Conservation (phyloP, 176 grass and related monocot species). For the Oryza coarctata region DNA sequence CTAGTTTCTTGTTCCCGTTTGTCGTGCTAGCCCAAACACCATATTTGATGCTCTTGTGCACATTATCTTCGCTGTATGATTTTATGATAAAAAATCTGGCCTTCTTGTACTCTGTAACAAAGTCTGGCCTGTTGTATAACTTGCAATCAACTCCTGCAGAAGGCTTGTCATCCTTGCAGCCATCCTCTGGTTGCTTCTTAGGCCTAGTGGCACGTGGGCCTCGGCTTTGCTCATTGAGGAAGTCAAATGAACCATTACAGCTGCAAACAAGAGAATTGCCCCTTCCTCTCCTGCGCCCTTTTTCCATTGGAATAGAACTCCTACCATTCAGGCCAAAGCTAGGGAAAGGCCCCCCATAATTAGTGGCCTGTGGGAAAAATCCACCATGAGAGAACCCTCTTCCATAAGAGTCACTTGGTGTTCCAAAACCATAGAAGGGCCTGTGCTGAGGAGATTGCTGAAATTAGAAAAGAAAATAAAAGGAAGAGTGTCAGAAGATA, state of each 20-base stretch:
- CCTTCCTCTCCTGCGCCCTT: slow-evolving; percentile 66
- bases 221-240: slow-evolving; percentile 91
- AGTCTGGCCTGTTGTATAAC: slow-evolving; percentile 67
- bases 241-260: slow-evolving; percentile 74
- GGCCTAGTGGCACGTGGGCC: slow-evolving; percentile 74
- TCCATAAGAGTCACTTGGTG: slow-evolving; percentile 58
- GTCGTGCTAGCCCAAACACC: slow-evolving; percentile 97
- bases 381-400: slow-evolving; percentile 57
- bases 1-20: slow-evolving; percentile 93
- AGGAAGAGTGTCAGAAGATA: neutral
- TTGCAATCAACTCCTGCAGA: slow-evolving; percentile 46
- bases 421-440: slow-evolving; percentile 76
- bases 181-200: slow-evolving; percentile 60
- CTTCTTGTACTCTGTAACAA: slow-evolving; percentile 69
- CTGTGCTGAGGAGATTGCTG: slow-evolving; percentile 60
- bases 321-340: slow-evolving; percentile 56
- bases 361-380: slow-evolving; percentile 49
- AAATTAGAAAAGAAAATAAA: neutral
- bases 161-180: slow-evolving; percentile 52
- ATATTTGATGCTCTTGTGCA: slow-evolving; percentile 98
- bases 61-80: slow-evolving; percentile 98
- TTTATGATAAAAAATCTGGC: slow-evolving; percentile 98
- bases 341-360: slow-evolving; percentile 54
- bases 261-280: slow-evolving; percentile 62
- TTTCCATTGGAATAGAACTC: slow-evolving; percentile 52